A percentile compares a stretch with the other conserved stretches of the same genome.
Evolutionary conservation across 2,329 filamentous ascomycete genomes (phyloP).

Genomic region (Bipolaris gigantea): DNA sequence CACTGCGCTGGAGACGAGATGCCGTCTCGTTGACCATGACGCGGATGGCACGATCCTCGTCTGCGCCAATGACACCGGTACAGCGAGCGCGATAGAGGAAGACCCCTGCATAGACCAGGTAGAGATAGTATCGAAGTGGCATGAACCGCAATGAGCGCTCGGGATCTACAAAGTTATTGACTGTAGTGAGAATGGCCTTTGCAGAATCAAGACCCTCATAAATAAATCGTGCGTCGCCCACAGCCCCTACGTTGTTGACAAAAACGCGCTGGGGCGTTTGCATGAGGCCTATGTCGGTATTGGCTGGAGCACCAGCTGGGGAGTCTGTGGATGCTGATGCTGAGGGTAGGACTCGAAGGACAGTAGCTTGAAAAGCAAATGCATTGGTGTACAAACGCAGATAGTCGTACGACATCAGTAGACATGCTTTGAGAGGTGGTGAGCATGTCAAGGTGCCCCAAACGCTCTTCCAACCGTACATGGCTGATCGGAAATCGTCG

Average conservation of each 20-base stretch:
- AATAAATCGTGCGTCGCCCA: constrained; percentile 54
- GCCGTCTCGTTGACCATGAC: constrained; percentile 53
- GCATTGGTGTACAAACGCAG: constrained; percentile 73
- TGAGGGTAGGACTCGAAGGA: constrained; percentile 49
- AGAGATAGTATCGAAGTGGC: constrained; percentile 54
- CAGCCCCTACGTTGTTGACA: constrained; percentile 54
- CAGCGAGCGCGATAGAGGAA: constrained; percentile 54
- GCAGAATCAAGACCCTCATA: constrained; percentile 55
- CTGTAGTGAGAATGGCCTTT: constrained; percentile 54
- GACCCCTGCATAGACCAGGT: constrained; percentile 53
- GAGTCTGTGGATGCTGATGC: constrained; percentile 18
- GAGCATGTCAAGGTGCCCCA: constrained; percentile 70
- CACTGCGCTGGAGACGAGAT: constrained; percentile 48
- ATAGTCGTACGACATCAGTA: constrained; percentile 73
- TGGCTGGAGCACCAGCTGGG: background rate
- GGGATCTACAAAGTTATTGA: constrained; percentile 54
- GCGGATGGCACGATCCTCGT: constrained; percentile 52
- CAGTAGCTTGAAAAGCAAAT: constrained; percentile 74
- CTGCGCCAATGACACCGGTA: constrained; percentile 51
- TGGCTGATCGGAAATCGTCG: constrained; percentile 70
- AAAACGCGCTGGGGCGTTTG: constrained; percentile 50
- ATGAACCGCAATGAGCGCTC: constrained; percentile 52
- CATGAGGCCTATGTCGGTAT: constrained; percentile 20
- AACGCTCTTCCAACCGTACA: constrained; percentile 70
- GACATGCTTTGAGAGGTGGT: constrained; percentile 65